phyloP scores from a whole-genome alignment of 352 stramenopile species.

The Pythium guiyangense region DNA sequence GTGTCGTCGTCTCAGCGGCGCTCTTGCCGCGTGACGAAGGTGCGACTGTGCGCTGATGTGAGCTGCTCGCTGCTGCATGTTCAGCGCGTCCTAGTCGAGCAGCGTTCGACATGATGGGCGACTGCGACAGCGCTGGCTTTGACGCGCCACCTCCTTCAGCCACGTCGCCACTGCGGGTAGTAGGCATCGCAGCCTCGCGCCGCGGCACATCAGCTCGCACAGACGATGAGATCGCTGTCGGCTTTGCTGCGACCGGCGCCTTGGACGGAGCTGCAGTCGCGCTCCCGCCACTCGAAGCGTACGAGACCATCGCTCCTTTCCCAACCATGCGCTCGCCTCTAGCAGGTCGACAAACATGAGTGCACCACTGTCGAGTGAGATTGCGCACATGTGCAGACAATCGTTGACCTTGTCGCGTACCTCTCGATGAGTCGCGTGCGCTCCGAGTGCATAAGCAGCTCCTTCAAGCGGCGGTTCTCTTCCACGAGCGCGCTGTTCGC shows the following conservation, averaged over 20 bases:
- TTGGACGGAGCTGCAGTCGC: not conserved
- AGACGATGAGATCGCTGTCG: not conserved
- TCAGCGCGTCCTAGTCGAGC: not conserved
- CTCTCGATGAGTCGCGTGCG: slow-evolving; percentile 36
- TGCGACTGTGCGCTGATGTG: not conserved
- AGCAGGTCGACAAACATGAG: not conserved
- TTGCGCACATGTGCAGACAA: too few species aligned
- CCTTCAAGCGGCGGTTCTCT: slow-evolving; percentile 60
- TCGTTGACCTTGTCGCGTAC: slow-evolving; percentile 13
- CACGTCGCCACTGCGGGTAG: not conserved
- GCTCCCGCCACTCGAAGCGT: not conserved
- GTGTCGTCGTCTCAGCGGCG: not conserved
- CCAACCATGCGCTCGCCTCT: slow-evolving; percentile 14
- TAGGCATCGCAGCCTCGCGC: not conserved
- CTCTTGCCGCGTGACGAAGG: not conserved
- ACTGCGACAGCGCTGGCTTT: not conserved
- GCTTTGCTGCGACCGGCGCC: slow-evolving; percentile 2
- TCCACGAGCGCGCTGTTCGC: slow-evolving; percentile 50
- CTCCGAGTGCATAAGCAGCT: slow-evolving; percentile 50
- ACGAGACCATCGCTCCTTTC: slow-evolving; percentile 8
- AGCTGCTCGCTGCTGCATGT: too few species aligned
- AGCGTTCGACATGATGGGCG: not conserved
- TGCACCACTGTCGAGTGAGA: not conserved
- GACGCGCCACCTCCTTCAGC: not conserved
- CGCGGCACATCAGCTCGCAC: not conserved